Conservation (phyloP, 441 rosid species). For the Bocquillonia castaneifolia region DNA sequence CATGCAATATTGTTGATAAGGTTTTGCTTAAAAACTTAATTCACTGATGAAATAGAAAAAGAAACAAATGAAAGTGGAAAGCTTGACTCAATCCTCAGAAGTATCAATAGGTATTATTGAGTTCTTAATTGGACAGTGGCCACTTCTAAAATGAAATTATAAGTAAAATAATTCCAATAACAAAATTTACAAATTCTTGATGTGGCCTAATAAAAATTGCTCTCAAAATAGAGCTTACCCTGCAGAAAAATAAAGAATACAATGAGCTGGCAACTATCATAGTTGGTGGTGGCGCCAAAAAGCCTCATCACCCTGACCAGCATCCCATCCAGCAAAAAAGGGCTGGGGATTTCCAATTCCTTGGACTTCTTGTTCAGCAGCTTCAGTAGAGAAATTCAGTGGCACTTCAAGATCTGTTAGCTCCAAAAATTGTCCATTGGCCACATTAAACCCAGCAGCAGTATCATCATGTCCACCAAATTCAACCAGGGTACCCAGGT, state of each 20-base stretch:
- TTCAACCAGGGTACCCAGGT: conserved; percentile 24
- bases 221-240: neutral
- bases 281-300: neutral
- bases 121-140: neutral
- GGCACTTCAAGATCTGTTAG: conserved; percentile 27
- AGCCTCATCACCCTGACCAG: neutral
- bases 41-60: neutral
- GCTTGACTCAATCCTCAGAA: neutral
- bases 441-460: neutral
- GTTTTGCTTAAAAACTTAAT: too few relatives aligned
- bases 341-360: neutral
- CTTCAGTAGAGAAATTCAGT: neutral
- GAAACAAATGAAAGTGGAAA: neutral
- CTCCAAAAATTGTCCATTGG: conserved; percentile 23
- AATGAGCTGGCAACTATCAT: neutral
- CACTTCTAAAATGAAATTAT: neutral
- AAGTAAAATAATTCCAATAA: neutral
- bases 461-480: conserved; percentile 4
- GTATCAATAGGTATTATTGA: neutral
- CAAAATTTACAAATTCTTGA: neutral
- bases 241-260: neutral
- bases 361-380: neutral
- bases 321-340: neutral
- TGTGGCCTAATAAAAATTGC: neutral
- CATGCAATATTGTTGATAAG: too few relatives aligned